A percentile compares a stretch with the other conserved stretches of the same genome.
Evolutionary conservation across 208 protist genomes (phyloP).

Genomic region (Crithidia fasciculata): DNA sequence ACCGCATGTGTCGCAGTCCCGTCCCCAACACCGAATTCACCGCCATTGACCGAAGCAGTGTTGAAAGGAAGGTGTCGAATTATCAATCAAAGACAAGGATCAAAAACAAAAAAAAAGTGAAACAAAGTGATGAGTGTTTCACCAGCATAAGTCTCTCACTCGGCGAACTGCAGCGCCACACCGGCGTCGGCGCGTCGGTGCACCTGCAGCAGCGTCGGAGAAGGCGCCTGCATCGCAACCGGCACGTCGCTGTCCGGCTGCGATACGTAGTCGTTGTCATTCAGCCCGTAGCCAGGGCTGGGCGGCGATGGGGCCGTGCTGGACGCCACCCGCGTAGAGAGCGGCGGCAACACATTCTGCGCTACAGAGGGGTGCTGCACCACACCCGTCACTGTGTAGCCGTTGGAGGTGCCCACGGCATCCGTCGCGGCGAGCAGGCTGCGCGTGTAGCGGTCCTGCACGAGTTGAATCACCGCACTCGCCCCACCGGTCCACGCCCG

Average conservation of each 20-base stretch:
- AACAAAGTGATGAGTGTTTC: no score
- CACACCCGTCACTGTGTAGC: background rate
- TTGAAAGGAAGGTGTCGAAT: no score
- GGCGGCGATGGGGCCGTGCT: background rate
- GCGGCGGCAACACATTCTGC: no score
- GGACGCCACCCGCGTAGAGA: no score
- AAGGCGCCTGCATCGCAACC: background rate
- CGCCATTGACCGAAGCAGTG: no score
- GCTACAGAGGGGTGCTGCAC: background rate
- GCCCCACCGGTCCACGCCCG: background rate
- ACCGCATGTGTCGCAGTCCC: no score
- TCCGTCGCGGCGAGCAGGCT: background rate
- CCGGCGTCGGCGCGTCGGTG: background rate
- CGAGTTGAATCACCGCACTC: constrained; percentile 3
- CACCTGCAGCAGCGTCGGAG: background rate
- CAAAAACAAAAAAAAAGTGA: background rate
- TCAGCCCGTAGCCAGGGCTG: background rate
- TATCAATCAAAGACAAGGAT: no score
- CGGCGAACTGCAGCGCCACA: background rate
- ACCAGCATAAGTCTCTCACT: background rate
- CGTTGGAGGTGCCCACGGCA: background rate
- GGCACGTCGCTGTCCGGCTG: background rate
- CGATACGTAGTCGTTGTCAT: constrained; percentile 1
- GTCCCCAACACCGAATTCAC: no score
- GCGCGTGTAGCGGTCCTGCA: background rate